Evolutionary conservation across 2,329 filamentous ascomycete species (phyloP), one percentile per base, ranked within the genome.

Genomic region (Curvularia lunata): DNA sequence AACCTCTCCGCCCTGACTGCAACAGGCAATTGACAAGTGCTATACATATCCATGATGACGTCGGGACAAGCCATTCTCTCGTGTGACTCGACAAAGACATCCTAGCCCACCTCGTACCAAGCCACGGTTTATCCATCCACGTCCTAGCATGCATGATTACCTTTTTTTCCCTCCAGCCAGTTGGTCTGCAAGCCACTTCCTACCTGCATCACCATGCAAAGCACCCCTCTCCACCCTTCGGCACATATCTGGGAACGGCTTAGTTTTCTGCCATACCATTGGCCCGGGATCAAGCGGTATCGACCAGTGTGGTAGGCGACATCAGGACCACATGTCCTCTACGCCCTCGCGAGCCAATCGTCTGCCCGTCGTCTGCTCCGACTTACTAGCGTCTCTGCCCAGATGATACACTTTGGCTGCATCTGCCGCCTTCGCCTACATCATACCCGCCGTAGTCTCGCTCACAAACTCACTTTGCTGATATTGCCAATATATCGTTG

Each of bases 151-250:
- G 56, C 61, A 61, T n/a, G n/a, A n/a, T 61, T 51, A 62, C 58
- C 28, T n/a, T 42, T 16, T 41, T 42, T 16, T 42, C 40, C 51
- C 48, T 59, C 47, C 48, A 23, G n/a, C 58, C 55, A 52, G 43
- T 54, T 53, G 40, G 27, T 52, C 61, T 68, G 65, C 63, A 68
- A 68, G 66, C 66, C 67, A 70, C 61, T 64, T 62, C 58, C 37
- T 45, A 59, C 25, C 54, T 65, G 63, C 68, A 62, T 55, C 52
- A 61, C 50, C 42, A 50, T 55, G 48, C 50, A 38, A 48, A 50
- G 25, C 43, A 47, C 46, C 27, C 51, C 38, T 49, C 53, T 57
- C 51, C 52, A 61, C 50, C 48, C 42, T 47, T 61, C 59, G 54
- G 37, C 53, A 57, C 49, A 54, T 54, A 58, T 62, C 62, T 65